Base-by-base conservation (phyloP, 2,329 filamentous ascomycete species). In the Chrysoporthe puriensis region DNA sequence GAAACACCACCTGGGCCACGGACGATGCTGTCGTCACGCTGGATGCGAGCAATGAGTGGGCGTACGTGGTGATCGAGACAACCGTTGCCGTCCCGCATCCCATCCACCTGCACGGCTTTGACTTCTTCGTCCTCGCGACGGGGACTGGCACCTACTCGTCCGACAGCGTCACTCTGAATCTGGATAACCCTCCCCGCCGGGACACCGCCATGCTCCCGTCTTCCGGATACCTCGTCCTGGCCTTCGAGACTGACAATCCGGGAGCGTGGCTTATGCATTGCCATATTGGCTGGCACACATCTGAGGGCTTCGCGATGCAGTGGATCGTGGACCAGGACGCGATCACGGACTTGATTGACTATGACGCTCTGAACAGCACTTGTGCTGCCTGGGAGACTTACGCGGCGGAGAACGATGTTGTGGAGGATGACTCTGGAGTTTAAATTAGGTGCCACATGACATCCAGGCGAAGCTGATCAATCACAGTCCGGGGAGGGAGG, bases 191-290 rank as follows among this genome's bases (percentile, higher is more conserved):
- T 1, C 77, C 82, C 0, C 78, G 84, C 0, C 76, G 85, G 43
- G 85, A 87, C 71, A 81, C 80, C 0, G 80, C 81, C 4, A 78
- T 82, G 66, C 73, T 86, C 0, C 80, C 81, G 0, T 73, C 73
- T 1, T 74, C 74, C 8, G 85, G 84, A 0, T 82, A 83, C 72
- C 71, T 87, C 5, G 81, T 82, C 3, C 74, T 87, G 9, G 84
- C 80, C 0, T 86, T 85, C 72, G 71, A 79, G 67, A 78, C 82
- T 0, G 81, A 88, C 72, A 86, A 86, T 72, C 85, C 84, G 0
- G 85, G 85, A 16, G 76, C 67, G 2, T 84, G 82, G 81, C 72
- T 82, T n/a, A 77, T 81, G 73, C 67, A 82, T 70, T 82, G 80
- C 71, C 79, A 83, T 71, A 83, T 84, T 69, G 80, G 80, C 48